These are phyloP conservation scores for Pigoraptor vietnamica DNA, from an alignment of 78 protist species.

Conservation along the genomic window DNA sequence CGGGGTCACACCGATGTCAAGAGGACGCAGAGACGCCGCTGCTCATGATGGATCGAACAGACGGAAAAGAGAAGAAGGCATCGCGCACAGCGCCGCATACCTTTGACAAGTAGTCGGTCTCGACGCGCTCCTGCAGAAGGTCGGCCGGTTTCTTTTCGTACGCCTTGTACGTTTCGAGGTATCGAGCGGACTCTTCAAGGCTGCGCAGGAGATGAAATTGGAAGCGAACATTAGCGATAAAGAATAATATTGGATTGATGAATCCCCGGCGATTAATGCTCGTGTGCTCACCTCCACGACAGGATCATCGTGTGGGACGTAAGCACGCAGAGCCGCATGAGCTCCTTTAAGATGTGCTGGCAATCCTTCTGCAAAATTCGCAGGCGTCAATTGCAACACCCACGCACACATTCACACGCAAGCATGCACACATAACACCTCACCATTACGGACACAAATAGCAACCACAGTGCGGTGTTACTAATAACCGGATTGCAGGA, in stretches of 20 bases:
- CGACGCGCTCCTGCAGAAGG: neutral
- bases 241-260: neutral
- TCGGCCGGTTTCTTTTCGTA: conserved; percentile 38
- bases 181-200: conserved; percentile 29
- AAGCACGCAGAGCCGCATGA: neutral
- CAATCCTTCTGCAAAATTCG: neutral
- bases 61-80: too few relatives aligned
- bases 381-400: too few relatives aligned
- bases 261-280: too few relatives aligned
- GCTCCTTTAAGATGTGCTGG: neutral
- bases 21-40: too few relatives aligned
- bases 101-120: neutral
- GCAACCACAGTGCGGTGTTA: too few relatives aligned
- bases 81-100: neutral
- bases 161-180: conserved; percentile 31
- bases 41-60: too few relatives aligned
- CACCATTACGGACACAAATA: too few relatives aligned
- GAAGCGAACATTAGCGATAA: neutral
- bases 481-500: too few relatives aligned
- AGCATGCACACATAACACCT: too few relatives aligned
- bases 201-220: neutral
- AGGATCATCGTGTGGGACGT: conserved; percentile 1
- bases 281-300: neutral
- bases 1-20: too few relatives aligned
- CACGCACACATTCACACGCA: neutral